A percentile compares a stretch with the other conserved stretches of the same genome.
These are phyloP conservation scores for Chaetoscypha palmicola DNA, from an alignment of 2,329 filamentous ascomycete species.

Conservation along the genomic window DNA sequence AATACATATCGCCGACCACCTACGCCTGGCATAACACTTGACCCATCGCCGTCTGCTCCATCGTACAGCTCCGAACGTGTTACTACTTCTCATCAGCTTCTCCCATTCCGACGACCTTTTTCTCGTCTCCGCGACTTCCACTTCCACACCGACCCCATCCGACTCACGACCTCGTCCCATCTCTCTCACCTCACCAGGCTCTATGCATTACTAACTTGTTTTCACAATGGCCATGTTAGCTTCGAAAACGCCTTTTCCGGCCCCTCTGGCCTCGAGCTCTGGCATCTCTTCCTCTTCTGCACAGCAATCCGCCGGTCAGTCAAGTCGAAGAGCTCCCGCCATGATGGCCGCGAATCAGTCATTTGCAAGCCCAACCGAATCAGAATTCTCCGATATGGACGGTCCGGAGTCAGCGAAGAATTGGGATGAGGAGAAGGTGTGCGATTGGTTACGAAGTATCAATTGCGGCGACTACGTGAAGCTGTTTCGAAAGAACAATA, in stretches of 20 bases:
- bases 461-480: slow-evolving; percentile 92
- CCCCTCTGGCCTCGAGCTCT: slow-evolving; percentile 43
- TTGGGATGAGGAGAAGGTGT: slow-evolving; percentile 89
- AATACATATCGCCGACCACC: neutral
- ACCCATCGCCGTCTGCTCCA: neutral
- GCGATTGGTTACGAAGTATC: slow-evolving; percentile 83
- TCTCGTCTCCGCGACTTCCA: neutral
- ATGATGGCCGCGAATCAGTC: slow-evolving; percentile 45
- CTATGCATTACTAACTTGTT: slow-evolving; percentile 22
- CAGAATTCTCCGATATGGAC: slow-evolving; percentile 82
- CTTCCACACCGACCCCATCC: neutral
- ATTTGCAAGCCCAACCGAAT: slow-evolving; percentile 77
- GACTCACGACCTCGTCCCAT: neutral
- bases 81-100: neutral
- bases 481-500: slow-evolving; percentile 84
- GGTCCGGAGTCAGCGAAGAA: slow-evolving; percentile 68
- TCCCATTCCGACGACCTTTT: neutral
- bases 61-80: neutral
- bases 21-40: neutral
- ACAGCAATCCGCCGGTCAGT: slow-evolving; percentile 43
- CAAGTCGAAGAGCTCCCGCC: slow-evolving; percentile 46
- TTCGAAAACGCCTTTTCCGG: slow-evolving; percentile 63
- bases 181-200: slow-evolving; percentile 3
- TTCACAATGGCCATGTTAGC: slow-evolving; percentile 67
- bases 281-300: slow-evolving; percentile 41